These are phyloP conservation scores for Reticulascus tulasneorum DNA, from an alignment of 2,329 filamentous ascomycete genomes.

Conservation along the genomic window DNA sequence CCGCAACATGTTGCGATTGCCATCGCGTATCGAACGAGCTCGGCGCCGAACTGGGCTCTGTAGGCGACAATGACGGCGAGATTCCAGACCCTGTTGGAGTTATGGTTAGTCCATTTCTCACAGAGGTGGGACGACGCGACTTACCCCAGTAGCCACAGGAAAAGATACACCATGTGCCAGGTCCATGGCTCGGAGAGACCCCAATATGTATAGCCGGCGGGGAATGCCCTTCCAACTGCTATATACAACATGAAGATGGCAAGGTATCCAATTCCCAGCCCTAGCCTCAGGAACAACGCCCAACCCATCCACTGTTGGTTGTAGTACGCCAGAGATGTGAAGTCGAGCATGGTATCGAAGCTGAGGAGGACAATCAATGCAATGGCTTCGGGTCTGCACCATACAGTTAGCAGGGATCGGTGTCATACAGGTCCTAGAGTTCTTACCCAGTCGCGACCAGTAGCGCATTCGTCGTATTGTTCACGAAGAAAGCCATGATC, in stretches of 20 bases:
- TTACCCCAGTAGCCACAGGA: slow-evolving; percentile 32
- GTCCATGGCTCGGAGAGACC: slow-evolving; percentile 23
- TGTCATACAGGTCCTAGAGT: too few relatives aligned
- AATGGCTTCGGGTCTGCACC: slow-evolving; percentile 22
- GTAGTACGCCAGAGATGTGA: slow-evolving; percentile 26
- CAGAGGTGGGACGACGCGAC: too few relatives aligned
- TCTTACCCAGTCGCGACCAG: too few relatives aligned
- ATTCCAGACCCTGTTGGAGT: slow-evolving; percentile 10
- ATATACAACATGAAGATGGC: slow-evolving; percentile 31
- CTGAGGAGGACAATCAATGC: slow-evolving; percentile 25
- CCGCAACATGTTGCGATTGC: neutral
- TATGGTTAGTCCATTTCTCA: too few relatives aligned
- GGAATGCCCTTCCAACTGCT: slow-evolving; percentile 30
- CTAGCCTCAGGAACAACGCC: slow-evolving; percentile 25
- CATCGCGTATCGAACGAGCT: slow-evolving; percentile 2
- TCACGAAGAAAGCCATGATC: slow-evolving; percentile 27
- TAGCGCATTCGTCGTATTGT: too few relatives aligned
- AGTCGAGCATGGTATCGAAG: slow-evolving; percentile 31
- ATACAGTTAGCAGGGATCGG: slow-evolving; percentile 1
- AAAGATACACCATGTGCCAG: slow-evolving; percentile 27
- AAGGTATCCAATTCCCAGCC: slow-evolving; percentile 28
- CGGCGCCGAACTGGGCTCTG: slow-evolving; percentile 8
- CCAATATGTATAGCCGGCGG: slow-evolving; percentile 32
- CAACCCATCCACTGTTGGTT: slow-evolving; percentile 26
- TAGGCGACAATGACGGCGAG: slow-evolving; percentile 7